A percentile compares a stretch with the other conserved stretches of the same genome.
Evolutionary conservation across 768 basidiomycete species (phyloP).

Genomic region (Tylopilus vinaceipallidus): DNA sequence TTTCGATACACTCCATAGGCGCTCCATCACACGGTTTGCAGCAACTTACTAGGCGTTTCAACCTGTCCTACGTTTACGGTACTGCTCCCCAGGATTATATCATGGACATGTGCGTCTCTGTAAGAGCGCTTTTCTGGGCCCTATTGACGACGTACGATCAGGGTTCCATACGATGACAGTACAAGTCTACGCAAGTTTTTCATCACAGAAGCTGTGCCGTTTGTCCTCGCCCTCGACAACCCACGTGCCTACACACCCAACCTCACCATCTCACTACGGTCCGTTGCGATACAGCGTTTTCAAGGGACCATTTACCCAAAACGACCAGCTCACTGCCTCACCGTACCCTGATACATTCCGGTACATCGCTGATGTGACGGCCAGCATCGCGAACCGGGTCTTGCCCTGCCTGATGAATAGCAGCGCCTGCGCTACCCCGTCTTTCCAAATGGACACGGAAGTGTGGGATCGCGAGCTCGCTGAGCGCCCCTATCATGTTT

Average conservation of each 20-base stretch:
- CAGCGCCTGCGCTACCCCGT: slow-evolving; percentile 26
- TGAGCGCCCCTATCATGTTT: neutral
- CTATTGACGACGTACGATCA: slow-evolving; percentile 19
- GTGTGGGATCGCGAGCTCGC: neutral
- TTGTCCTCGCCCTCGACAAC: slow-evolving; percentile 61
- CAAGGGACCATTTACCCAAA: slow-evolving; percentile 69
- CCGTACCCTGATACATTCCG: slow-evolving; percentile 68
- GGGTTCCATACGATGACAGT: slow-evolving; percentile 61
- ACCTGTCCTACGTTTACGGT: slow-evolving; percentile 65
- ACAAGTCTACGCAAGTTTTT: slow-evolving; percentile 60
- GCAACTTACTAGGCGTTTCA: slow-evolving; percentile 53
- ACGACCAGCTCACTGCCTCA: slow-evolving; percentile 75
- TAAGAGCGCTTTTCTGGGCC: neutral
- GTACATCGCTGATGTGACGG: slow-evolving; percentile 55
- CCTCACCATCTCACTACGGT: slow-evolving; percentile 64
- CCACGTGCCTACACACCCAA: slow-evolving; percentile 56
- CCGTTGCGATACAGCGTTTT: slow-evolving; percentile 67
- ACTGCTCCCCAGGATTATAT: slow-evolving; percentile 76
- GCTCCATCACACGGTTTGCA: slow-evolving; percentile 56
- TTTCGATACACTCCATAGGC: slow-evolving; percentile 63
- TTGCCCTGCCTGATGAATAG: slow-evolving; percentile 55
- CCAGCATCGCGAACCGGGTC: slow-evolving; percentile 50
- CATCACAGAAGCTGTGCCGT: slow-evolving; percentile 50
- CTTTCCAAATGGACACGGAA: neutral
- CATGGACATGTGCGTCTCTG: slow-evolving; percentile 47